Evolutionary conservation across 148 eudicot species (phyloP).

Genomic region (Rhododendron griersonianum): DNA sequence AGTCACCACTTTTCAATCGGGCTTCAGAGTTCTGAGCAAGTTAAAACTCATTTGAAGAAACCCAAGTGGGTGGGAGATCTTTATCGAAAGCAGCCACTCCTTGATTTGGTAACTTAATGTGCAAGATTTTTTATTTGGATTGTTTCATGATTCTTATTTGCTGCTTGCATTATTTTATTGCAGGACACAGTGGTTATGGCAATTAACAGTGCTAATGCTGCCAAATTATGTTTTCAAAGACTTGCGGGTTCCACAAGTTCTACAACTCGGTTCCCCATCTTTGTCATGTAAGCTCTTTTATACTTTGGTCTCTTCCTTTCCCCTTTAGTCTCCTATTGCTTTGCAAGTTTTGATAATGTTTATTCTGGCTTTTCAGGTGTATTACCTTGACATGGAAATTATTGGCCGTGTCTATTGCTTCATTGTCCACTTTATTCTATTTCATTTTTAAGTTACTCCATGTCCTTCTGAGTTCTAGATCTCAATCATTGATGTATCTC

Average conservation of each 20-base stretch:
- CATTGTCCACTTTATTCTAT: conserved; percentile 56
- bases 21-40: conserved; percentile 28
- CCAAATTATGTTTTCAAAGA: conserved; percentile 44
- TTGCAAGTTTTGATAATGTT: conserved; percentile 13
- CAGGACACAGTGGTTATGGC: conserved; percentile 74
- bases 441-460: conserved; percentile 54
- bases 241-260: conserved; percentile 24
- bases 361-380: conserved; percentile 45
- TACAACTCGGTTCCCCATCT: conserved; percentile 9
- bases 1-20: conserved; percentile 70
- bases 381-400: conserved; percentile 37
- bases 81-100: conserved; percentile 37
- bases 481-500: conserved; percentile 27
- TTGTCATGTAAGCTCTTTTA: conserved; percentile 44
- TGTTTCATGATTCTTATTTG: conserved; percentile 7
- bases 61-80: conserved; percentile 82
- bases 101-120: conserved; percentile 62
- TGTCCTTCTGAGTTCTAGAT: conserved; percentile 33
- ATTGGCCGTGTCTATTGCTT: conserved; percentile 56
- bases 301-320: conserved; percentile 6
- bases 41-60: conserved; percentile 27
- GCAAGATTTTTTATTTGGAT: neutral
- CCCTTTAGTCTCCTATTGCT: neutral
- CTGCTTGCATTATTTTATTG: conserved; percentile 7
- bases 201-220: conserved; percentile 66